Evolutionary conservation across 805 yeast genomes (phyloP).

Genomic region (Isabelozyma rhagii): DNA sequence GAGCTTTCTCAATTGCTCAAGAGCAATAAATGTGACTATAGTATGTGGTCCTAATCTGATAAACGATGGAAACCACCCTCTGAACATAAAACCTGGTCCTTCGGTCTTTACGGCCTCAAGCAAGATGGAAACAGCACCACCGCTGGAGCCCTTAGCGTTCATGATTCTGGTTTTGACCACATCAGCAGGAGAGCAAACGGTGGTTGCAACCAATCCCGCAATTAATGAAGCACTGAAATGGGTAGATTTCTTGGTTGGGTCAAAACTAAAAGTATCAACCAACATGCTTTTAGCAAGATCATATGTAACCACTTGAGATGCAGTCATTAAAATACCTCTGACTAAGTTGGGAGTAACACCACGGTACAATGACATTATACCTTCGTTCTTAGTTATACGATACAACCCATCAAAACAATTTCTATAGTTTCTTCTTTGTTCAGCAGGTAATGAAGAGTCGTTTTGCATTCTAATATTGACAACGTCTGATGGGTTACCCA

Average conservation of each 20-base stretch:
- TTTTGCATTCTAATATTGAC: conserved; percentile 91
- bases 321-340: conserved; percentile 85
- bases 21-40: conserved; percentile 62
- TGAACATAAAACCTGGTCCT: conserved; percentile 77
- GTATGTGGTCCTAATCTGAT: conserved; percentile 83
- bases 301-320: conserved; percentile 85
- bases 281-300: conserved; percentile 67
- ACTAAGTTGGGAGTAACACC: conserved; percentile 77
- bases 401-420: conserved; percentile 76
- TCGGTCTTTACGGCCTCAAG: conserved; percentile 57
- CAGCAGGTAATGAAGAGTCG: conserved; percentile 66
- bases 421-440: conserved; percentile 66
- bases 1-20: conserved; percentile 60
- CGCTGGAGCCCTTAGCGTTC: conserved; percentile 53
- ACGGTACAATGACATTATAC: conserved; percentile 55
- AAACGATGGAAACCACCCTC: conserved; percentile 91
- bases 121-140: conserved; percentile 51
- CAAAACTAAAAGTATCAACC: conserved; percentile 47
- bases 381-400: conserved; percentile 61
- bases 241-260: conserved; percentile 61
- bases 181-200: conserved; percentile 90
- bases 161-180: conserved; percentile 85
- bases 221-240: conserved; percentile 75
- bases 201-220: conserved; percentile 87
- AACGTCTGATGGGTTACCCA: conserved; percentile 87